Conservation (phyloP, 2,329 filamentous ascomycete species). For the Pseudogymnoascus sp. region DNA sequence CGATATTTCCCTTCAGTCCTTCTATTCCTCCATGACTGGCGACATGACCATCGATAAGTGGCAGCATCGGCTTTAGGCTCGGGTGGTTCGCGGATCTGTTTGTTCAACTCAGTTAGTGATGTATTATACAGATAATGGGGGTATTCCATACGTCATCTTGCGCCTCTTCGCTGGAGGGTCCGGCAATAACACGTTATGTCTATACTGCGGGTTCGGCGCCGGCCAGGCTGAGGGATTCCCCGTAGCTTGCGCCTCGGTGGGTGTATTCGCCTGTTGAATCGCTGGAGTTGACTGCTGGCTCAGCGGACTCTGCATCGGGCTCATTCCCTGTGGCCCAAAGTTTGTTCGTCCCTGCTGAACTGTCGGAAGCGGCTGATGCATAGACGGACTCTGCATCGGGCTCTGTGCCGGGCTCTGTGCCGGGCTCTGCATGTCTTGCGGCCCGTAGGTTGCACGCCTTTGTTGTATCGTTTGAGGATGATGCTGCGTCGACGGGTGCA, state of each 20-base stretch:
- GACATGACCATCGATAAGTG: background rate
- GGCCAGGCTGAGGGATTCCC: background rate
- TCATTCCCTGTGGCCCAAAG: background rate
- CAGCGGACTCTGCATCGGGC: background rate
- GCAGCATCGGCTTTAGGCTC: background rate
- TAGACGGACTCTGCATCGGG: background rate
- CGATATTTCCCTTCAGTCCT: constrained; percentile 19
- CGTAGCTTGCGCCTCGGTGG: background rate
- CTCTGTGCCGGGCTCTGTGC: background rate
- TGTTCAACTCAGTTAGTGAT: background rate
- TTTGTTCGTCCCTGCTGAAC: background rate
- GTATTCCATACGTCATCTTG: background rate
- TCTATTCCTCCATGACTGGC: background rate
- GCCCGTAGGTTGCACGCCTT: background rate
- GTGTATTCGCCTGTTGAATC: background rate
- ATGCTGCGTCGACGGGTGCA: no score
- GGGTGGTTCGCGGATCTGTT: background rate
- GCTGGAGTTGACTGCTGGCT: background rate
- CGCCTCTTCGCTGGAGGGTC: background rate
- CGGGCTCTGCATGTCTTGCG: background rate
- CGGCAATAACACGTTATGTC: background rate
- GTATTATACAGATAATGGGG: background rate
- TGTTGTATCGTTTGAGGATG: background rate
- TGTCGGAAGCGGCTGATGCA: background rate
- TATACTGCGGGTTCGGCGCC: background rate